Evolutionary conservation across 2,329 filamentous ascomycete species (phyloP).

Genomic region (Xylaria sp.): DNA sequence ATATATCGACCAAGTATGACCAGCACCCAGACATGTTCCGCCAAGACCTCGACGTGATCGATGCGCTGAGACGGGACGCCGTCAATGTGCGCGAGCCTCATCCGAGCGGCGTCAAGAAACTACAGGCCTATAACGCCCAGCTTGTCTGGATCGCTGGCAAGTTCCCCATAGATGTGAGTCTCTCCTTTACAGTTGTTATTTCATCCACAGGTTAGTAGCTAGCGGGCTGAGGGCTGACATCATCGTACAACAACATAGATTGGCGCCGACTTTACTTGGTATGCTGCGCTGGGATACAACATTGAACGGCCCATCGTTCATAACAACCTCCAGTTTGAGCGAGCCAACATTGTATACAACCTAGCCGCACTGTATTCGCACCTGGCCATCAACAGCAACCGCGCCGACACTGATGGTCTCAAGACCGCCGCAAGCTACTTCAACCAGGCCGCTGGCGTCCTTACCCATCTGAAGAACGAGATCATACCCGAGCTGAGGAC

Average conservation of each 20-base stretch:
- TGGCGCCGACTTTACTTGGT: conserved; percentile 96
- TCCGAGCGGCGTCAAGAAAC: conserved; percentile 82
- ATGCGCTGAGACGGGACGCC: conserved; percentile 84
- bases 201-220: background rate
- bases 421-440: conserved; percentile 92
- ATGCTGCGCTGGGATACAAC: conserved; percentile 91
- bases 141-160: conserved; percentile 93
- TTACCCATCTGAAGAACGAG: conserved; percentile 78
- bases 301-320: conserved; percentile 74
- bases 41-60: conserved; percentile 84
- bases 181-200: background rate
- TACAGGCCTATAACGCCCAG: conserved; percentile 93
- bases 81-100: conserved; percentile 90
- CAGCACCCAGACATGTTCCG: conserved; percentile 98
- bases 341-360: conserved; percentile 93
- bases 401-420: conserved; percentile 81
- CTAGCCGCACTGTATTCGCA: conserved; percentile 94
- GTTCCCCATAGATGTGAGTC: conserved; percentile 88
- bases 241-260: conserved; percentile 64
- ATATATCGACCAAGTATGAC: conserved; percentile 98
- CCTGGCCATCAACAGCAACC: conserved; percentile 82
- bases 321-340: conserved; percentile 80
- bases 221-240: background rate
- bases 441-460: conserved; percentile 84
- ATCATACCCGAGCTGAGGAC: conserved; percentile 85